Evolutionary conservation across 768 basidiomycete species (phyloP), one percentile per base, ranked within the genome.

Genomic region (Nidularia pulvinata): DNA sequence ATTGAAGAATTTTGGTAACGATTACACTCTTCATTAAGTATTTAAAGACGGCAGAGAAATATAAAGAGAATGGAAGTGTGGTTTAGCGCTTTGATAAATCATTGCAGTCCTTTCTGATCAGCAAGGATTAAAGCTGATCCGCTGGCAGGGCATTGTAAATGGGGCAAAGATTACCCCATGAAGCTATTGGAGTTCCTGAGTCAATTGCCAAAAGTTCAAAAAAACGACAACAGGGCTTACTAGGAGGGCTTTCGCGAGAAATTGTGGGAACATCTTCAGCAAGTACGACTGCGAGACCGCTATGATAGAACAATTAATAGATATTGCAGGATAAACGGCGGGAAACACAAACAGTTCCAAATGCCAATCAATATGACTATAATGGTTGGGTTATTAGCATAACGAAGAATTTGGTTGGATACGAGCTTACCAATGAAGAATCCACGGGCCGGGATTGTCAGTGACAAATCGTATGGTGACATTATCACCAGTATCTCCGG

Each of bases 401-500:
- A 6, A 42, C 50, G 5, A 25, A 25, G 25, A 25, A 25, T 25
- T 25, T 25, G 25, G 4, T 25, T 25, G 25, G 25, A 25, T 25
- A 25, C 25, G 25, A 25, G 25, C 25, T 25, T 39, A 51, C 50
- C 53, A 55, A 37, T 55, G 53, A 30, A 55, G 42, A 42, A 55
- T 50, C 53, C 53, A 46, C 10, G 45, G 45, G 10, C 55, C 55
- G 5, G 55, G 33, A 42, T 56, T 56, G 36, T 56, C 50, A 10
- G 55, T 56, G 22, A 16, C 48, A 46, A 56, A 56, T 3, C 55
- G 55, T n/a, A 56, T 56, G 34, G 55, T 56, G 6, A 54, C 39
- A 36, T 54, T 50, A 16, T 49, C 39, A 13, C 55, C 74, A 63
- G 33, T 74, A 66, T 36, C 13, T 39, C 55, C 55, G 19, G 51